Evolutionary conservation across 257 asterid species (phyloP), one percentile per base, ranked within the genome.

Genomic region (Solanum okadae): DNA sequence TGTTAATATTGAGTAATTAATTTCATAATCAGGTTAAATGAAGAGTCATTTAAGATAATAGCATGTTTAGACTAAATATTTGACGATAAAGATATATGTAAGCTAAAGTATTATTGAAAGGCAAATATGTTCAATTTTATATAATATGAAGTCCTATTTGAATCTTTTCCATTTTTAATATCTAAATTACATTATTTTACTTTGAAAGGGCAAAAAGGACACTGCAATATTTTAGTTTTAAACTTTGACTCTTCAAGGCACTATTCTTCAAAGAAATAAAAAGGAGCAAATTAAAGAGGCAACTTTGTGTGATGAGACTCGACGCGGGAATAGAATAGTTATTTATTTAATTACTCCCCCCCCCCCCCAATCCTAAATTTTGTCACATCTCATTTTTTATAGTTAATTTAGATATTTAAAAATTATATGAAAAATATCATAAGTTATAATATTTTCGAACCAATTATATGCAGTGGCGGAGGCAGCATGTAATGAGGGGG

Each of bases 131-230:
- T n/a, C 31, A 63, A 63, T 22, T 61, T 59, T 16, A 8, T 22
- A 22, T 22, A 8, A 10, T 61, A 61, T n/a, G 27, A 61, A 4
- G 27, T 12, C 15, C 27, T 65, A 2, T 10, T n/a, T 63, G 14
- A 22, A 65, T 65, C 31, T 65, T n/a, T 63, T 65, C 27, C 12
- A 10, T 65, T 65, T 27, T 70, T 44, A 79, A 9, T 29, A 79
- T 27, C 10, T 25, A 16, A 16, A 5, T 33, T 35, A 81, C 68
- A 8, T 27, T 29, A 10, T 9, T 46, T 81, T 35, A 71, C 18
- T 71, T 15, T 81, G 85, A 81, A 46, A 38, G 85, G 85, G 27
- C 85, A 27, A 46, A 78, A 81, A 81, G 85, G 40, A 46, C 85
- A 81, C 18, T 46, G 5, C 65, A 14, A 44, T 81, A 81, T 16